A percentile compares a stretch with the other conserved stretches of the same genome.
phyloP scores from a whole-genome alignment of 805 yeast species.

The Candida berthetii region DNA sequence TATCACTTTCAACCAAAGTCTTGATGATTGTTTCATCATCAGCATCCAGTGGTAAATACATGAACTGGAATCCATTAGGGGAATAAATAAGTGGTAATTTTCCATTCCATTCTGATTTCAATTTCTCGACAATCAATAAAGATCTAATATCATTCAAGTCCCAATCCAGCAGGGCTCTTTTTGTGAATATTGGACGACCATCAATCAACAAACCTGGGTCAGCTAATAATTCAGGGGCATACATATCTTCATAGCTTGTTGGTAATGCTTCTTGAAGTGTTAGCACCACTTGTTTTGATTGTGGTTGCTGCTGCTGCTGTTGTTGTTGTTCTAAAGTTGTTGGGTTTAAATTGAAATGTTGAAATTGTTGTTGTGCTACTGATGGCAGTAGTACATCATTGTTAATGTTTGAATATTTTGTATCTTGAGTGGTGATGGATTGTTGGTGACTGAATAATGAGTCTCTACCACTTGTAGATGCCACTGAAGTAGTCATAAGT shows the following conservation, averaged over 20 bases:
- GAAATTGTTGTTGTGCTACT: background rate
- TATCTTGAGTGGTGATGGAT: slow-evolving; percentile 12
- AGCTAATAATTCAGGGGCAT: slow-evolving; percentile 46
- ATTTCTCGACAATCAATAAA: slow-evolving; percentile 39
- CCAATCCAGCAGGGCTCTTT: slow-evolving; percentile 63
- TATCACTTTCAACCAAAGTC: slow-evolving; percentile 48
- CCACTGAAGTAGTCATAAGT: background rate
- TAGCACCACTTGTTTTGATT: slow-evolving; percentile 9
- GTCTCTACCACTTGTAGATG: background rate
- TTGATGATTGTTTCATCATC: slow-evolving; percentile 47
- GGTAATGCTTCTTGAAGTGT: slow-evolving; percentile 50
- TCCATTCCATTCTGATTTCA: slow-evolving; percentile 51
- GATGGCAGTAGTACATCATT: no score
- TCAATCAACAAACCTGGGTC: slow-evolving; percentile 39
- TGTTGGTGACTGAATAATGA: no score
- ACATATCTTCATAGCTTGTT: slow-evolving; percentile 44
- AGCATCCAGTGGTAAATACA: slow-evolving; percentile 43
- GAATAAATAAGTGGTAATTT: slow-evolving; percentile 37
- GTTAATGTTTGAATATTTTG: slow-evolving; percentile 6
- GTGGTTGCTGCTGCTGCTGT: slow-evolving; percentile 3
- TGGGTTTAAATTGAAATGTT: no score
- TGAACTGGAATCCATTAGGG: slow-evolving; percentile 35
- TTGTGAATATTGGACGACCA: slow-evolving; percentile 60
- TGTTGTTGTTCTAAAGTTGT: slow-evolving; percentile 2
- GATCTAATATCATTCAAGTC: slow-evolving; percentile 64